Percentiles rank a stretch among this genome's conserved stretches.
phyloP scores from a whole-genome alignment of 192 early-diverging fungal genomes.

The Kickxella alabastrina region DNA sequence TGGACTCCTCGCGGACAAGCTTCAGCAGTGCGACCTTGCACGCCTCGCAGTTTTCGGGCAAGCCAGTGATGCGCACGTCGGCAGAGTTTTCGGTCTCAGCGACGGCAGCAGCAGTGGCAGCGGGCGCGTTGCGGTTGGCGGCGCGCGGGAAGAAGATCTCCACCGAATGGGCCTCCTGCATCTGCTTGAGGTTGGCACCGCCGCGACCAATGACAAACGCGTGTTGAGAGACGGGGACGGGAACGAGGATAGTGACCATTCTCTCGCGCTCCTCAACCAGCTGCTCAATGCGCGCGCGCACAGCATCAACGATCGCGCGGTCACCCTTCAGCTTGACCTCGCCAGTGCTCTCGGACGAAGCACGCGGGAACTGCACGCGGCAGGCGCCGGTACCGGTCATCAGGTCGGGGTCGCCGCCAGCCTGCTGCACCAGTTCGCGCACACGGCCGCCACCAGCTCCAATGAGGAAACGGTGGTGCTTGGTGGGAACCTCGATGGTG shows the following conservation, averaged over 20 bases:
- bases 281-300: slow-evolving; percentile 49
- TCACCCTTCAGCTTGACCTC: slow-evolving; percentile 64
- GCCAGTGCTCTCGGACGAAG: slow-evolving; percentile 38
- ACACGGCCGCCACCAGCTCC: slow-evolving; percentile 61
- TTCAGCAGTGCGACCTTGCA: slow-evolving; percentile 46
- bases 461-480: slow-evolving; percentile 65
- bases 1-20: slow-evolving; percentile 54
- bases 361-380: slow-evolving; percentile 63
- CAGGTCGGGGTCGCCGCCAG: slow-evolving; percentile 57
- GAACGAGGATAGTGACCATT: slow-evolving; percentile 55
- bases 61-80: slow-evolving; percentile 56
- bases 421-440: slow-evolving; percentile 58
- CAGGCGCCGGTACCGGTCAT: slow-evolving; percentile 47
- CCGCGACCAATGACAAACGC: slow-evolving; percentile 76
- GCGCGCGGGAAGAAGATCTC: slow-evolving; percentile 60
- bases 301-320: slow-evolving; percentile 50
- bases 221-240: slow-evolving; percentile 72
- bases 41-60: slow-evolving; percentile 54
- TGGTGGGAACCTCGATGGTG: slow-evolving; percentile 47
- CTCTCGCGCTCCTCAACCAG: slow-evolving; percentile 56
- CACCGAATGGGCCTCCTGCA: slow-evolving; percentile 65
- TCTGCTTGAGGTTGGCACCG: slow-evolving; percentile 65
- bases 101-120: not conserved
- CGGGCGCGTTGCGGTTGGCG: not conserved
- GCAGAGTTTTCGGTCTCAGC: slow-evolving; percentile 18